Percentiles rank a stretch among this genome's conserved stretches.
Conservation (phyloP, 179 eudicot species). For the Beta macrorhiza region DNA sequence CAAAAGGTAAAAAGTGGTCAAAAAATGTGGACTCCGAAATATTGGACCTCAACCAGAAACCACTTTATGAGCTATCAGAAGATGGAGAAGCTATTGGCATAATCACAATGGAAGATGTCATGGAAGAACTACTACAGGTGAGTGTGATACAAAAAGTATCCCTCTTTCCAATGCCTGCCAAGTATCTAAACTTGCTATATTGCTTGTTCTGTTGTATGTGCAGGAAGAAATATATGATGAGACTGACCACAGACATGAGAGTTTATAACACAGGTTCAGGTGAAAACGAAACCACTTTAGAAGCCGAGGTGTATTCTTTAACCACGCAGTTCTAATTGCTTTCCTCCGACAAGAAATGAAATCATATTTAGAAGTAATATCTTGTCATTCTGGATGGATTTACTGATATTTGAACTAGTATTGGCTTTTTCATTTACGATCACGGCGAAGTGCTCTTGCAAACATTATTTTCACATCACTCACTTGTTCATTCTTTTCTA, state of each 20-base stretch:
- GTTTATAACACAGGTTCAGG: slow-evolving; percentile 9
- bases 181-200: not conserved
- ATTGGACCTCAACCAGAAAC: slow-evolving; percentile 55
- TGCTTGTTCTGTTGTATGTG: slow-evolving; percentile 8
- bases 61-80: slow-evolving; percentile 53
- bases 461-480: not conserved
- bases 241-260: slow-evolving; percentile 34
- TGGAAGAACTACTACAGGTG: slow-evolving; percentile 83
- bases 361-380: not conserved
- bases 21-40: slow-evolving; percentile 66
- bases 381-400: not conserved
- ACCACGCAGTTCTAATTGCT: not conserved
- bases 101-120: slow-evolving; percentile 91
- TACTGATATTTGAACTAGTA: not conserved
- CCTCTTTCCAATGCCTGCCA: not conserved
- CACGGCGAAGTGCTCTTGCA: not conserved
- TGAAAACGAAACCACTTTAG: not conserved
- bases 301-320: not conserved
- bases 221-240: slow-evolving; percentile 59
- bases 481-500: not conserved
- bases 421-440: not conserved
- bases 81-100: slow-evolving; percentile 80
- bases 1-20: slow-evolving; percentile 56
- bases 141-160: slow-evolving; percentile 4
- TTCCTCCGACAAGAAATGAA: not conserved